Base-by-base conservation (phyloP, 2,329 filamentous ascomycete species). In the Fusarium nodosum region DNA sequence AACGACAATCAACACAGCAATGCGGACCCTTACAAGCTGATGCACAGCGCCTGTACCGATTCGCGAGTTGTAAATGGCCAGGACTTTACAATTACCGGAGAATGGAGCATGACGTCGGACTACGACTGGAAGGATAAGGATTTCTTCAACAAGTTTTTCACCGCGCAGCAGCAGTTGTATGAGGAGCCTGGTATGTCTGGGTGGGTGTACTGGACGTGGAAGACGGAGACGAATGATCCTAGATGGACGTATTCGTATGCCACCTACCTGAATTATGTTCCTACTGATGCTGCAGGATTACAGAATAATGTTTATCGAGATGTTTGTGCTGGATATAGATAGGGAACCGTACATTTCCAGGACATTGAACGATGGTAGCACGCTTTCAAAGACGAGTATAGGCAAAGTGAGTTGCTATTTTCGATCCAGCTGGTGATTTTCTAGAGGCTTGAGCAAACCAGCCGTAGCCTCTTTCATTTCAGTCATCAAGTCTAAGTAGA, bases 131-230 rank as follows among this genome's bases (percentile, higher is more conserved):
- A 64, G 2, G 62, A 71, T 2, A 48, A 38, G 4, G 39, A 52
- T 1, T 71, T 71, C 16, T 71, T 71, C 0, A 68, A 41, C 13
- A 68, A 71, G 13, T 71, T 64, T 20, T 71, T 71, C 12, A 65
- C 68, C 0, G 68, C 68, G 24, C 67, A 71, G 50, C 68, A 71
- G 36, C 68, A 71, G 44, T 20, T 68, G 1, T 71, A 71, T 13
- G 64, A 71, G 50, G 55, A 55, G 39, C 68, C 67, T 1, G 68
- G 67, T 1, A 71, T 71, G 64, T n/a, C 50, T 3, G 67, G 63
- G 0, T 71, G 64, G 68, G 51, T 71, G 2, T 71, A 61, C 38
- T 71, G 68, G 68, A 65, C 67, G 3, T 71, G 68, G 68, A 71
- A 71, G 34, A 71, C 68, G 2, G 64, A 71, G 53, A 24, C 56